Evolutionary conservation across 108 stramenopile species (phyloP).

Genomic region (Pseudonitzschia pungens): DNA sequence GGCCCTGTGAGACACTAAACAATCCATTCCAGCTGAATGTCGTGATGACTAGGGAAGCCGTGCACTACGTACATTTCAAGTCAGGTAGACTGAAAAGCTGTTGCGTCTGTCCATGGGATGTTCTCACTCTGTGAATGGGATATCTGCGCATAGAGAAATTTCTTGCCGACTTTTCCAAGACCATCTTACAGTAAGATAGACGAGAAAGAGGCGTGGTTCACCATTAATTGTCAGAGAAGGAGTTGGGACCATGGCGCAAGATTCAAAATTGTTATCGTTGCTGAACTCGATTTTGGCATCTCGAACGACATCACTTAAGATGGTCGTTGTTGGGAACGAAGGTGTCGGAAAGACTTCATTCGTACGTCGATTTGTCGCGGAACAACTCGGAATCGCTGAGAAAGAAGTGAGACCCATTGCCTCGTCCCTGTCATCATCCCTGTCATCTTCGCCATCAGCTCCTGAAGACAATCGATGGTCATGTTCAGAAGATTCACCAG

Average conservation of each 20-base stretch:
- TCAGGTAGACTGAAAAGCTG: too few relatives aligned
- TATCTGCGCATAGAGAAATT: neutral
- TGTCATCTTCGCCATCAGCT: neutral
- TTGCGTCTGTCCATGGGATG: neutral
- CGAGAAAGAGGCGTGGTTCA: neutral
- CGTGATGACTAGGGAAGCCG: too few relatives aligned
- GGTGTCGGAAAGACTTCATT: conserved; percentile 12
- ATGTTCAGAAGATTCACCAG: neutral
- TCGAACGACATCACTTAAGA: neutral
- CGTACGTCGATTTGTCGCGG: conserved; percentile 4
- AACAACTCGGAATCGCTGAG: neutral
- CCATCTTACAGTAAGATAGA: neutral
- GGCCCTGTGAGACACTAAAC: too few relatives aligned
- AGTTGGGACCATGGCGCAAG: neutral
- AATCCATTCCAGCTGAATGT: too few relatives aligned
- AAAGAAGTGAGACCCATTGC: neutral
- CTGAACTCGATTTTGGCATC: neutral
- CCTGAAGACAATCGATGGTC: neutral
- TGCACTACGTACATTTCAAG: too few relatives aligned
- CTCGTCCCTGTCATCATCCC: neutral
- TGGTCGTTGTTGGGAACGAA: conserved; percentile 6
- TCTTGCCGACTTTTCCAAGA: neutral
- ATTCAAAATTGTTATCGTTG: neutral
- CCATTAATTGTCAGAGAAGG: neutral
- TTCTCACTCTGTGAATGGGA: neutral